Evolutionary conservation across 805 yeast species (phyloP).

Genomic region (Saccharomycopsis sp.): DNA sequence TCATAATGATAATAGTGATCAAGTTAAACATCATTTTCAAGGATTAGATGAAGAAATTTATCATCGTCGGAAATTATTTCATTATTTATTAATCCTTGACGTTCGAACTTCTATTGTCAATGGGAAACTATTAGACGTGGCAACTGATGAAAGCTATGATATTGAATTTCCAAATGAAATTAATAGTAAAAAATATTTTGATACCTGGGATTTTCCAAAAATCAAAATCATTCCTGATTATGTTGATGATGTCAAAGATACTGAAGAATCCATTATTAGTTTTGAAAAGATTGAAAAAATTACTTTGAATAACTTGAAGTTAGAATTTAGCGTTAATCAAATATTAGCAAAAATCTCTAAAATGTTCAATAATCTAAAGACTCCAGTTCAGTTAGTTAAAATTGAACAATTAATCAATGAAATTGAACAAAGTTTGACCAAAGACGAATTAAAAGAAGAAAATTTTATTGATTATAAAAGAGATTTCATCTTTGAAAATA

Average conservation of each 20-base stretch:
- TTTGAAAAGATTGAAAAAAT: slow-evolving; percentile 2
- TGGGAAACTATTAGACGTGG: slow-evolving; percentile 5
- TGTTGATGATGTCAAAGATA: slow-evolving; percentile 1
- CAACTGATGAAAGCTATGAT: slow-evolving; percentile 10
- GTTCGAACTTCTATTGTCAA: neutral
- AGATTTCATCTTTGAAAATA: neutral
- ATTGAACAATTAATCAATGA: slow-evolving; percentile 2
- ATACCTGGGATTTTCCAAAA: neutral
- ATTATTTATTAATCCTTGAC: slow-evolving; percentile 10
- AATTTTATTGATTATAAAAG: neutral
- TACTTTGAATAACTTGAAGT: slow-evolving; percentile 2
- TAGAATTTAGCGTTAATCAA: slow-evolving; percentile 3
- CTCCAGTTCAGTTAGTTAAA: slow-evolving; percentile 9
- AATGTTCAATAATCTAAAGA: slow-evolving; percentile 5
- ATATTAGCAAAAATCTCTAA: slow-evolving; percentile 1
- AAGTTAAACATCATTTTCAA: too few relatives aligned
- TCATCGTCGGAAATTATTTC: slow-evolving; percentile 10
- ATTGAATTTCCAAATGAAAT: slow-evolving; percentile 7
- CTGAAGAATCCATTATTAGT: slow-evolving; percentile 1
- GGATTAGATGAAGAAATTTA: slow-evolving; percentile 10
- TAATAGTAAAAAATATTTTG: too few relatives aligned
- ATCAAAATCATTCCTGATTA: slow-evolving; percentile 9
- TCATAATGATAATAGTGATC: neutral
- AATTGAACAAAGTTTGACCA: slow-evolving; percentile 3
- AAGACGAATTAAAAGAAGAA: slow-evolving; percentile 5